These are phyloP conservation scores for Linum tenue DNA, from an alignment of 345 rosid species.

Conservation along the genomic window DNA sequence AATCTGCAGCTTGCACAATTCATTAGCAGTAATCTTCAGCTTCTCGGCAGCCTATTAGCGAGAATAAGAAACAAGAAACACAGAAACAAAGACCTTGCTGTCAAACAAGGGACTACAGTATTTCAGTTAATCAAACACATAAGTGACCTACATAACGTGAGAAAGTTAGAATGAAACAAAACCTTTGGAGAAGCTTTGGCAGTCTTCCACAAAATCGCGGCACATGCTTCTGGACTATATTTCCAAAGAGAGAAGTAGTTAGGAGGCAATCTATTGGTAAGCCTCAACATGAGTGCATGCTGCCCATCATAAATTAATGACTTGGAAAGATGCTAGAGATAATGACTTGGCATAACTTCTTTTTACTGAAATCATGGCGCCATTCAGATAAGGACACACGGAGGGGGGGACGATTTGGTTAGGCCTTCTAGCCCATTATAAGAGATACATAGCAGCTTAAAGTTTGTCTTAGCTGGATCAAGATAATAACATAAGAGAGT, in stretches of 20 bases:
- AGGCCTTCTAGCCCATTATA: background rate
- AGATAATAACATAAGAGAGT: background rate
- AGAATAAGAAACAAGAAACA: background rate
- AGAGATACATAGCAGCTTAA: background rate
- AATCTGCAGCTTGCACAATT: constrained; percentile 23
- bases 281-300: background rate
- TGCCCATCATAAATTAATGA: no score
- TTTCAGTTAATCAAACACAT: background rate
- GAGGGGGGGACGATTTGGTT: background rate
- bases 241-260: background rate
- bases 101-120: background rate
- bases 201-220: constrained; percentile 26
- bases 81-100: background rate
- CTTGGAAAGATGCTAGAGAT: background rate
- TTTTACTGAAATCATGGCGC: background rate
- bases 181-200: constrained; percentile 26
- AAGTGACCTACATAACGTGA: background rate
- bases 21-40: constrained; percentile 28
- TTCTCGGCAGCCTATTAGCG: constrained; percentile 23
- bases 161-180: background rate
- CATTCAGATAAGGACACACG: background rate
- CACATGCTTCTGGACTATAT: constrained; percentile 26
- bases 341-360: no score
- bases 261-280: background rate
- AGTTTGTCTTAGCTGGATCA: background rate